These are phyloP conservation scores for Beta lomatogona DNA, from an alignment of 179 eudicot species.

Conservation along the genomic window DNA sequence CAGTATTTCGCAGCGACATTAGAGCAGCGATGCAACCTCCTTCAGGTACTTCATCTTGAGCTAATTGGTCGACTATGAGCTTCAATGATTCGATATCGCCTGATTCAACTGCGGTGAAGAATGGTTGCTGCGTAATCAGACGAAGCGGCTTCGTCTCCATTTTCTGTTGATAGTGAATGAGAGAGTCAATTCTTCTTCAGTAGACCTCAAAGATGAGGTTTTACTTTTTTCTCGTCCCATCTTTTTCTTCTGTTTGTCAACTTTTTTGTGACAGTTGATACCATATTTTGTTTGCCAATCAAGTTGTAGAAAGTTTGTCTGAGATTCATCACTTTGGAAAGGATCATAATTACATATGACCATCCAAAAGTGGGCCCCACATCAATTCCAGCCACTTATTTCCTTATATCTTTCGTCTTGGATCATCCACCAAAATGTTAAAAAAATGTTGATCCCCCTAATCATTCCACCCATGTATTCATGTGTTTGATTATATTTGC, in stretches of 20 bases:
- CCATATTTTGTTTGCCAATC: too few species aligned
- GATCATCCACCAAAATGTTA: too few species aligned
- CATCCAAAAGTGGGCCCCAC: too few species aligned
- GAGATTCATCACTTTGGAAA: too few species aligned
- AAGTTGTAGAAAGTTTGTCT: too few species aligned
- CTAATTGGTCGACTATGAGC: slow-evolving; percentile 31
- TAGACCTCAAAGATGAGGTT: neutral
- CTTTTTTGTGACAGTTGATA: neutral
- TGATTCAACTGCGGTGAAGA: slow-evolving; percentile 63
- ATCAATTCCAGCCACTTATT: too few species aligned
- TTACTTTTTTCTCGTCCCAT: neutral
- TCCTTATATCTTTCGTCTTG: too few species aligned
- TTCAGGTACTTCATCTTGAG: slow-evolving; percentile 36
- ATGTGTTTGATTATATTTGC: too few species aligned
- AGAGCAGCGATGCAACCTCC: slow-evolving; percentile 40
- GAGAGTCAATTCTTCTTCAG: neutral
- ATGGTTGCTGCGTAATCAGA: slow-evolving; percentile 59
- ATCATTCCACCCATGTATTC: too few species aligned
- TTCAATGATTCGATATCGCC: slow-evolving; percentile 50
- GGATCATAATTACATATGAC: too few species aligned
- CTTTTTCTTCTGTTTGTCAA: neutral
- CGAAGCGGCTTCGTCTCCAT: slow-evolving; percentile 30
- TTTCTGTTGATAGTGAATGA: neutral
- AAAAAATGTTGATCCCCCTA: too few species aligned
- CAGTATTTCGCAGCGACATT: slow-evolving; percentile 57